phyloP scores from a whole-genome alignment of 225 moss, liverwort and hornwort genomes.

The Polytrichum formosum region DNA sequence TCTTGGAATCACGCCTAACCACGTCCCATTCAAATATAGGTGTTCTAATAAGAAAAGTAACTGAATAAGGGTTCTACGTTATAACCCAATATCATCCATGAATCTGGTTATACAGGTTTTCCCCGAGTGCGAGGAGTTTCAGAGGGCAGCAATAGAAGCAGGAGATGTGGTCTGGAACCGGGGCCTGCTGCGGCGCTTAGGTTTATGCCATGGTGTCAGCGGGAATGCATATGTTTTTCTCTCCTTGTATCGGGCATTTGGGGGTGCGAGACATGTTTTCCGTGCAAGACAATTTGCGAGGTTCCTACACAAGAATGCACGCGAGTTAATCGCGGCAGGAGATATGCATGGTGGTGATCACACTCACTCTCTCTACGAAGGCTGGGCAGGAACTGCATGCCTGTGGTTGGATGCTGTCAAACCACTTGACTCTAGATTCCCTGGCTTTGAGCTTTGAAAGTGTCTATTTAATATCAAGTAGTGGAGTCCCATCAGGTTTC shows the following conservation, averaged over 20 bases:
- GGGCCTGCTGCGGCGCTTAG: constrained; percentile 76
- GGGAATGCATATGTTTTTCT: constrained; percentile 89
- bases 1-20: no score
- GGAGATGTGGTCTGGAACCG: constrained; percentile 89
- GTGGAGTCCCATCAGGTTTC: no score
- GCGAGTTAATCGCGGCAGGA: constrained; percentile 55
- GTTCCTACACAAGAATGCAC: constrained; percentile 68
- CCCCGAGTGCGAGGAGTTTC: constrained; percentile 75
- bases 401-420: constrained; percentile 79
- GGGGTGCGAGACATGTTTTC: constrained; percentile 64
- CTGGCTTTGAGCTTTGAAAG: constrained; percentile 72
- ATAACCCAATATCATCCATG: no score
- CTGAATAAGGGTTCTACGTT: no score
- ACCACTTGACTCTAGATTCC: constrained; percentile 66
- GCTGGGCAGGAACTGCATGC: constrained; percentile 86
- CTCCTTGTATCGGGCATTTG: constrained; percentile 62
- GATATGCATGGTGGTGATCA: constrained; percentile 93
- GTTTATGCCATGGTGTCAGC: constrained; percentile 87
- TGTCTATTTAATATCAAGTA: no score
- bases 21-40: no score
- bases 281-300: constrained; percentile 75
- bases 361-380: constrained; percentile 82
- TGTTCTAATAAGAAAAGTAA: no score
- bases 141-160: constrained; percentile 61
- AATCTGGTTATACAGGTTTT: constrained; percentile 51